A percentile compares a stretch with the other conserved stretches of the same genome.
Conservation (phyloP, 2,329 filamentous ascomycete genomes). For the Penicillium sp. region DNA sequence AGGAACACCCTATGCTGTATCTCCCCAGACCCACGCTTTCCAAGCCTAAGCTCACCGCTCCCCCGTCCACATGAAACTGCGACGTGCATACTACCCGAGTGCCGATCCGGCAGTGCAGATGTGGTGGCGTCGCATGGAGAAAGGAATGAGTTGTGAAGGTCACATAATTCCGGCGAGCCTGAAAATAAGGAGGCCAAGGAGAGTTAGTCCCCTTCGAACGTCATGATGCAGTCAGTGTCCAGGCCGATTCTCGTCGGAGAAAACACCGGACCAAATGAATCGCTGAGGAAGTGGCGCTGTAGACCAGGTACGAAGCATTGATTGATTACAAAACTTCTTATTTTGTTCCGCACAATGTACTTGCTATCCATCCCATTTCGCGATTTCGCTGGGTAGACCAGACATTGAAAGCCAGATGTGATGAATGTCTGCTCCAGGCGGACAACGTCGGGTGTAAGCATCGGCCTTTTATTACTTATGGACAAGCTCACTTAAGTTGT, state of each 20-base stretch:
- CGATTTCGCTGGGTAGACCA: background rate
- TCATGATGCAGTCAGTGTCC: background rate
- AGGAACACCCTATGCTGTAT: background rate
- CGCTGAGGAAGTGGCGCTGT: background rate
- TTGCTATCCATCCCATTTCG: background rate
- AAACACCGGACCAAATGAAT: background rate
- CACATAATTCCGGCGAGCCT: background rate
- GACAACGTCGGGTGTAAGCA: background rate
- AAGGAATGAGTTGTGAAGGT: background rate
- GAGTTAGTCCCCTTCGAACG: background rate
- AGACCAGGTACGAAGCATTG: background rate
- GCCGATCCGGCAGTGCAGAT: constrained; percentile 22
- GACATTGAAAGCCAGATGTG: background rate
- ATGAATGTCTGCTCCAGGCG: background rate
- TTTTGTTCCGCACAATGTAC: background rate
- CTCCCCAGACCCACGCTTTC: background rate
- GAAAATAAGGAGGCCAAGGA: background rate
- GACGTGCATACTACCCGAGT: constrained; percentile 26
- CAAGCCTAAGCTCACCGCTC: constrained; percentile 4
- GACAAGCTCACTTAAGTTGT: background rate
- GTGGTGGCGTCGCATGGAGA: background rate
- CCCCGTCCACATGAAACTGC: constrained; percentile 11
- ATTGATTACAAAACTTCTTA: background rate
- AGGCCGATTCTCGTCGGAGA: background rate
- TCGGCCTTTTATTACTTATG: background rate